Conservation (phyloP, 176 grass and related monocot genomes). For the Canna indica region DNA sequence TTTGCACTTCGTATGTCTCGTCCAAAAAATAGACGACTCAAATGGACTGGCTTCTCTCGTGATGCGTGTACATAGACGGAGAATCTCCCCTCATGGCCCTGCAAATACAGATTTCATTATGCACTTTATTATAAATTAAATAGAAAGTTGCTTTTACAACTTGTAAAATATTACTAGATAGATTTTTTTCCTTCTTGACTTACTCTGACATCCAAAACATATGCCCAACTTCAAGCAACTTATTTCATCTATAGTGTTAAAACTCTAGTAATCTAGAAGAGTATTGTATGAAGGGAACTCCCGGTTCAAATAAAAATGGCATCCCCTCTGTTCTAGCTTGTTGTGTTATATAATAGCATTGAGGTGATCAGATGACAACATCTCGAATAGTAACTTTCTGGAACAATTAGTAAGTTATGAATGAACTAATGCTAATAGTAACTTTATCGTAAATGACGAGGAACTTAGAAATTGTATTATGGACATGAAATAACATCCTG, state of each 20-base stretch:
- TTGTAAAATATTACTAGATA: not conserved
- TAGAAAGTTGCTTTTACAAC: not conserved
- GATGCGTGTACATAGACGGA: conserved; percentile 95
- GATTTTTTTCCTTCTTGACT: not conserved
- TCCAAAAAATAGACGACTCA: conserved; percentile 78
- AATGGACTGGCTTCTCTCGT: conserved; percentile 72
- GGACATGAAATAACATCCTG: not conserved
- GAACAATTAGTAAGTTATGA: no score
- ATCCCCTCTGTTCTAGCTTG: not conserved
- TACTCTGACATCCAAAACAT: not conserved
- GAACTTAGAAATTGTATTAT: not conserved
- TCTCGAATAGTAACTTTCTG: not conserved
- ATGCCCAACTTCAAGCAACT: not conserved
- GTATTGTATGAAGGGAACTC: not conserved
- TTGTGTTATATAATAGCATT: not conserved
- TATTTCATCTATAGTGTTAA: not conserved
- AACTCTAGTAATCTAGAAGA: not conserved
- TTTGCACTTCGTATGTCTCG: conserved; percentile 78
- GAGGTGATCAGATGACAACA: not conserved
- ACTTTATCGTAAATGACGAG: not conserved
- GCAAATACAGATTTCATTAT: conserved; percentile 21
- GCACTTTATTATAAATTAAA: not conserved
- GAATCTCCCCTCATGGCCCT: conserved; percentile 87
- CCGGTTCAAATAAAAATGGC: not conserved
- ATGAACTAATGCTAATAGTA: not conserved